Conservation (phyloP, 129 eudicot genomes). For the Dittrichia graveolens region DNA sequence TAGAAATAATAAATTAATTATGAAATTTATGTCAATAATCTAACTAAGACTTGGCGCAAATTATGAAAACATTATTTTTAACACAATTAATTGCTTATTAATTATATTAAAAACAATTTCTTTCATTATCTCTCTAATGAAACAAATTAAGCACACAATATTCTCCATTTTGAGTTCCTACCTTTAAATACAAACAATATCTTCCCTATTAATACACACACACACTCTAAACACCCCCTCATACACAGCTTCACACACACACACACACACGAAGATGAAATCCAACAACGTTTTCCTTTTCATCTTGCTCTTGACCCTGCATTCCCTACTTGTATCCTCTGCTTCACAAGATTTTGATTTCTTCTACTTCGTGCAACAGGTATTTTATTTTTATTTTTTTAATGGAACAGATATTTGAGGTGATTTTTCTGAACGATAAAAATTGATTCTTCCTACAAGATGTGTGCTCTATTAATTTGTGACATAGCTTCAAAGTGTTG, state of each 20-base stretch:
- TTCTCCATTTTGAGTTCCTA: neutral
- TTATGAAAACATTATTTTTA: too few relatives aligned
- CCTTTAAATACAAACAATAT: neutral
- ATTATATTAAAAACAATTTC: neutral
- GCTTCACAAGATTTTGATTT: constrained; percentile 43
- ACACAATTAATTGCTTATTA: neutral
- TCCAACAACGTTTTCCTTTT: neutral
- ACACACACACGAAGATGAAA: constrained; percentile 5
- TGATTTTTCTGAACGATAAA: too few relatives aligned
- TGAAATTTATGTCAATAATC: too few relatives aligned
- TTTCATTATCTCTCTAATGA: neutral
- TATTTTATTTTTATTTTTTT: neutral
- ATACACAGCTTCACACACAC: neutral
- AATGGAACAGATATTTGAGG: neutral
- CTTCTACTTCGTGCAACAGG: constrained; percentile 59
- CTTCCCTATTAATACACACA: constrained; percentile 4
- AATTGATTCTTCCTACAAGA: too few relatives aligned
- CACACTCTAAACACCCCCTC: neutral
- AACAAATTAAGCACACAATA: neutral
- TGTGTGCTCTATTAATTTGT: too few relatives aligned
- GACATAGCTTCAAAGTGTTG: too few relatives aligned
- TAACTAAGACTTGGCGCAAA: too few relatives aligned
- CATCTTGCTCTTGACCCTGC: constrained; percentile 18
- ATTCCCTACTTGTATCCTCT: constrained; percentile 19
- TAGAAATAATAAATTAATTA: too few relatives aligned